These are phyloP conservation scores for Pseudopithomyces chartarum DNA, from an alignment of 2,329 filamentous ascomycete species.

Conservation along the genomic window DNA sequence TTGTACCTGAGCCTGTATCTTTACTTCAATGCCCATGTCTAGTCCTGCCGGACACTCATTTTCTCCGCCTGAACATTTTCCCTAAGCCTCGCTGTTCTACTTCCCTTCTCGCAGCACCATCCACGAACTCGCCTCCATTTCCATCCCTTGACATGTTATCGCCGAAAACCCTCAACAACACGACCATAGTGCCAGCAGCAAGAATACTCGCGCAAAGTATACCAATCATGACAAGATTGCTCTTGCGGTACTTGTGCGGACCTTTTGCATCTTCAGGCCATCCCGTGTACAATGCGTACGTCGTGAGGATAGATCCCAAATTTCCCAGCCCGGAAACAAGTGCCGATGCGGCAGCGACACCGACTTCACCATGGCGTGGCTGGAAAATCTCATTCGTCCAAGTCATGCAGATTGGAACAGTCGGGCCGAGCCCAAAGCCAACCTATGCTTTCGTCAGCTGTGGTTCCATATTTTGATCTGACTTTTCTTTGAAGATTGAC, in stretches of 20 bases:
- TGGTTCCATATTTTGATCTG: not conserved
- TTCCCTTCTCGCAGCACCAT: conserved; percentile 49
- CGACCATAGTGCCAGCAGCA: conserved; percentile 71
- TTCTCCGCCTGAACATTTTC: conserved; percentile 29
- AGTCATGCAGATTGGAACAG: conserved; percentile 91
- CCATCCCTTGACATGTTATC: conserved; percentile 38
- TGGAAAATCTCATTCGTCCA: conserved; percentile 94
- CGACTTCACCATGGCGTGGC: conserved; percentile 84
- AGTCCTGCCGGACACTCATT: not conserved
- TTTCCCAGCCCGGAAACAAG: conserved; percentile 88
- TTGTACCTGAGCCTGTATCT: too few relatives aligned
- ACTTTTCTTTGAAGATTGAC: not conserved
- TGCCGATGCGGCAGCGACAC: conserved; percentile 83
- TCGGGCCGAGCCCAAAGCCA: conserved; percentile 87
- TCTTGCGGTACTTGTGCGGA: conserved; percentile 74
- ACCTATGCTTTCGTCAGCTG: not conserved
- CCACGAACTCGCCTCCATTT: conserved; percentile 60
- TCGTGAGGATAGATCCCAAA: conserved; percentile 82
- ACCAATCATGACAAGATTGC: conserved; percentile 86
- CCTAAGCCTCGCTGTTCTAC: conserved; percentile 48
- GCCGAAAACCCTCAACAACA: conserved; percentile 59
- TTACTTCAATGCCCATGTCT: too few relatives aligned
- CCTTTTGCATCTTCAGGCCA: conserved; percentile 77
- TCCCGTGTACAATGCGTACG: conserved; percentile 85
- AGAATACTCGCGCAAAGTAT: conserved; percentile 80